Evolutionary conservation across 2,329 filamentous ascomycete genomes (phyloP), one percentile per base, ranked within the genome.

Genomic region (Colletotrichum simmondsii): DNA sequence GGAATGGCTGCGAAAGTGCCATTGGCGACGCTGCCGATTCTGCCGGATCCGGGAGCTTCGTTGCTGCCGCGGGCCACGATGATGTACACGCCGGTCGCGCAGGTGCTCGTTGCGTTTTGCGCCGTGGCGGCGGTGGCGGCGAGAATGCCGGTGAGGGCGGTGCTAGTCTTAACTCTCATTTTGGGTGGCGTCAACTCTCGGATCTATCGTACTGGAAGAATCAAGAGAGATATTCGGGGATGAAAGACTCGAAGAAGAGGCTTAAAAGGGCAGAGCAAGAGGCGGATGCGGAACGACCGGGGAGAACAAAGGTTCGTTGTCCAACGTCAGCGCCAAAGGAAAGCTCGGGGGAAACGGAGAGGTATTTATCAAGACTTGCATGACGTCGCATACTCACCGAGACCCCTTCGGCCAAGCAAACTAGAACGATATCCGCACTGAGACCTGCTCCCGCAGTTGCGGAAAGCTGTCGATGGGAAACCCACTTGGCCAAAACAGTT

Each of bases 11-110:
- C 75, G 16, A 78, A 78, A 42, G 85, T 77, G n/a, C 76, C 74
- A 24, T 79, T 72, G 10, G 82, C 82, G 19, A 85, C 67, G 16
- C 66, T 72, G 26, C 81, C 83, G 16, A 80, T 79, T 57, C 75
- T 74, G 49, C 84, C 84, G 4, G 78, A 46, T 35, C 84, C 84
- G 10, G 75, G 60, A 5, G 76, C 58, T 75, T 85, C 84, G 26
- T 52, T 71, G 22, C 81, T 84, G 57, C 83, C 84, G 53, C 84
- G 81, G 16, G 83, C 81, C 64, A 82, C 81, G 68, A 86, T 76
- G 65, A 86, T 78, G 79, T 84, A 82, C 30, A 85, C 76, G 58
- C 83, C 82, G 52, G 78, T 74, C 53, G 79, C 77, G 77, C 83
- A 85, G 62, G 71, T 71, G 71, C 37, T 61, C 11, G 65, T 75